Base-by-base conservation (phyloP, 2,329 filamentous ascomycete species). In the Paraconiothyrium brasiliense region DNA sequence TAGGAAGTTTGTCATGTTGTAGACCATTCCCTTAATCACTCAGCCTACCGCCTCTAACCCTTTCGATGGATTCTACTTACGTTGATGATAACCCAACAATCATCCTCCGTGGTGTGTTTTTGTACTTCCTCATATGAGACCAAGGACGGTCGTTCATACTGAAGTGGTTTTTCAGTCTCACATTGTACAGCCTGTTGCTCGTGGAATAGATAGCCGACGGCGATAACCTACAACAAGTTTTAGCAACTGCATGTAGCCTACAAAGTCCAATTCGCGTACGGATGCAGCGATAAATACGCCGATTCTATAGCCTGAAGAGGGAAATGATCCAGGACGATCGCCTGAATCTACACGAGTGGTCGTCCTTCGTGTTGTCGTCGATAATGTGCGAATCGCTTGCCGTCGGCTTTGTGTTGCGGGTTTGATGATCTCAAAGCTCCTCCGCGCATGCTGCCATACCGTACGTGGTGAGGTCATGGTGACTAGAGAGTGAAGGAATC, bases 1-100 rank as follows among this genome's bases (percentile, higher is more conserved):
- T 20, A 49, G 24, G 22, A 49, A 49, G 6, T 32, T 20, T 30
- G 46, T 49, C 30, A 49, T 49, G 9, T 49, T 22, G 16, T 49
- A 49, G 10, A 49, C 46, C 16, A 49, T 14, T 49, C 46, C 46
- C 46, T 49, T n/a, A 4, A 7, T 49, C 22, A 16, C 16, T 49
- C 11, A 49, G 46, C 27, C 20, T 30, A 49, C 3, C 11, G 22
- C 46, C 4, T 49, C 27, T 8, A n/a, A 14, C 4, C 10, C 14
- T 46, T 27, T 24, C 30, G 27, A 6, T 14, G 13, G 22, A 35
- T 37, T 54, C 4, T 13, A 34, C 35, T 32, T 24, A 56, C 52
- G 11, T 56, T 56, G 16, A 56, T 56, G 14, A 56, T 44, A n/a
- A 56, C 52, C 52, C 52, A 56, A 24, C 52, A 56, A 44, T 56